phyloP scores from a whole-genome alignment of 2,329 filamentous ascomycete species.

The Paraconiothyrium brasiliense region DNA sequence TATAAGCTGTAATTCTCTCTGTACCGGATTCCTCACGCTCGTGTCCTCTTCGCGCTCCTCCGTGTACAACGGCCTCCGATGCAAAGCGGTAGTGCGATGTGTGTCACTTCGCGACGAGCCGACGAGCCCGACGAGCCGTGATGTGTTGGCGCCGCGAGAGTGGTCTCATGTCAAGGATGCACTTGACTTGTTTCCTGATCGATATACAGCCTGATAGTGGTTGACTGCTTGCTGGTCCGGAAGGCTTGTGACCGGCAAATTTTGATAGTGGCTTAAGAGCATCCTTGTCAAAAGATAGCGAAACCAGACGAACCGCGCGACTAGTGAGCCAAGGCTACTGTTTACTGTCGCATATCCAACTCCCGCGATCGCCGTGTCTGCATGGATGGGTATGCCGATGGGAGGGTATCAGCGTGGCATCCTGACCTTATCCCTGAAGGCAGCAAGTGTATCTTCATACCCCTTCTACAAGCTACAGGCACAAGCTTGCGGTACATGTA shows the following conservation, averaged over 20 bases:
- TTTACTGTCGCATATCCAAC: slow-evolving; percentile 4
- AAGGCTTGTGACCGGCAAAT: slow-evolving; percentile 4
- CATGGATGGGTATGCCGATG: background rate
- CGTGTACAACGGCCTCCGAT: background rate
- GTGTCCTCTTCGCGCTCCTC: background rate
- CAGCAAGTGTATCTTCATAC: slow-evolving; percentile 4
- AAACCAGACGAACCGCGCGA: slow-evolving; percentile 1
- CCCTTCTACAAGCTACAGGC: background rate
- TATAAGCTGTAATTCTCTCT: too few species aligned
- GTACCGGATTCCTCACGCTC: background rate
- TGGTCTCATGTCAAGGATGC: background rate
- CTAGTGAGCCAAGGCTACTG: slow-evolving; percentile 2
- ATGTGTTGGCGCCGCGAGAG: slow-evolving; percentile 8
- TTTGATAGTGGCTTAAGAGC: background rate
- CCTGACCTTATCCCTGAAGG: background rate
- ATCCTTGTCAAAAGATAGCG: slow-evolving; percentile 1
- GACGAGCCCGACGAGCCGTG: slow-evolving; percentile 15
- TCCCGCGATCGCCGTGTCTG: background rate
- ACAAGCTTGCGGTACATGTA: background rate
- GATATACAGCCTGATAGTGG: background rate
- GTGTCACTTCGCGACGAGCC: slow-evolving; percentile 12
- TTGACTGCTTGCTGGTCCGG: background rate
- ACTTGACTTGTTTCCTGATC: background rate
- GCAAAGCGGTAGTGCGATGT: background rate
- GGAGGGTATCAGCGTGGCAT: background rate